Evolutionary conservation across 306 rosid genomes (phyloP).

Genomic region (Amphicarpaea edgeworthii): DNA sequence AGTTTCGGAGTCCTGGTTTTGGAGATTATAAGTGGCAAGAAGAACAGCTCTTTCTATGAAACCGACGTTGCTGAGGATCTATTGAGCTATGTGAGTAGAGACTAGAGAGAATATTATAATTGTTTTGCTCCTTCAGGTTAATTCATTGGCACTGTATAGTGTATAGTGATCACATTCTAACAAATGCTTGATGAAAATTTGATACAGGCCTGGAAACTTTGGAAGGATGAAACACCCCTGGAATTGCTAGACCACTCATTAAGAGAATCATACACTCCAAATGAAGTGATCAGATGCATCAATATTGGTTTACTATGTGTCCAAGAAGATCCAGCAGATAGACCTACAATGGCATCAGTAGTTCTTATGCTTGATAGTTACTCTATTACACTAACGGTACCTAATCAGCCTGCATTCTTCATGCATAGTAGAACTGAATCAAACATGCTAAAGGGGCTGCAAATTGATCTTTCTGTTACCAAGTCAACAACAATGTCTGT

Average conservation of each 20-base stretch:
- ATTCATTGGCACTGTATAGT: background rate
- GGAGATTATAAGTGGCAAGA: conserved; percentile 55
- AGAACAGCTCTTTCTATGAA: conserved; percentile 40
- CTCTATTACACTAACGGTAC: conserved; percentile 37
- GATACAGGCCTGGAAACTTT: conserved; percentile 53
- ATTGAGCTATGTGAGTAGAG: conserved; percentile 50
- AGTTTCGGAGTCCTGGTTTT: conserved; percentile 47
- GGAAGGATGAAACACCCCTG: conserved; percentile 51
- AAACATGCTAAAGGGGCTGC: conserved; percentile 19
- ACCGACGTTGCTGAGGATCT: conserved; percentile 30
- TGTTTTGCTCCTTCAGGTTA: background rate
- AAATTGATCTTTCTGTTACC: conserved; percentile 32
- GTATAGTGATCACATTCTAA: background rate
- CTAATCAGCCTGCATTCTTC: conserved; percentile 43
- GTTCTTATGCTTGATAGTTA: conserved; percentile 46
- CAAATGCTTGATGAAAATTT: conserved; percentile 23
- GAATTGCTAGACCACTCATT: conserved; percentile 42
- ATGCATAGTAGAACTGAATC: conserved; percentile 31
- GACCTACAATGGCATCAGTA: conserved; percentile 53
- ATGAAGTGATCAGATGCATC: conserved; percentile 52
- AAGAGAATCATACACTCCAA: conserved; percentile 36
- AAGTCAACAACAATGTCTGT: conserved; percentile 6
- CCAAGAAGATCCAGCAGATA: conserved; percentile 53
- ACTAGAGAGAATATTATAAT: conserved; percentile 21
- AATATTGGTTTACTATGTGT: conserved; percentile 56